Percentiles rank a stretch among this genome's conserved stretches.
Evolutionary conservation across 169 alveolate species (phyloP).

Genomic region (Plasmodium gonderi): DNA sequence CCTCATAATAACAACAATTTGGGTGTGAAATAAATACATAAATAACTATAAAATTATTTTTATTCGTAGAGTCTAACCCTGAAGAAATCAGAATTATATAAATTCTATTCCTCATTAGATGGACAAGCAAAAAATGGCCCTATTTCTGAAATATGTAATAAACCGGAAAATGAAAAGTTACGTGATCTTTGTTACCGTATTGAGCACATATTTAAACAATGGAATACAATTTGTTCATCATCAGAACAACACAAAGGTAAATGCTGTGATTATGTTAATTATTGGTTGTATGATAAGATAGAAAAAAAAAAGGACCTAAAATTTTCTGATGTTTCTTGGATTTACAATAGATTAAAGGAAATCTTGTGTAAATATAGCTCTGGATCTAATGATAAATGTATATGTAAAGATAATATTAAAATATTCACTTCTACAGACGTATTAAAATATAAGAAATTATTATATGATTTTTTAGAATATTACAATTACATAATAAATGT

Average conservation of each 20-base stretch:
- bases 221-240: neutral
- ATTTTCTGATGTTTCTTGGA: neutral
- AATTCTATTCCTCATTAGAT: neutral
- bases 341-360: neutral
- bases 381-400: neutral
- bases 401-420: neutral
- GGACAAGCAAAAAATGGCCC: neutral
- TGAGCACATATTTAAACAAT: neutral
- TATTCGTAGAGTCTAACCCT: neutral
- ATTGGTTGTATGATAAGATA: neutral
- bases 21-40: no score
- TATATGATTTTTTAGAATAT: neutral
- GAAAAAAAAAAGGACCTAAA: neutral
- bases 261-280: neutral
- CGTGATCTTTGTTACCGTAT: neutral
- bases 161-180: neutral
- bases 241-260: neutral
- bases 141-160: neutral
- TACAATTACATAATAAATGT: neutral
- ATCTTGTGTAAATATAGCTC: neutral
- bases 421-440: neutral
- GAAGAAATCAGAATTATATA: neutral
- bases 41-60: no score
- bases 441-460: neutral
- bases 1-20: neutral